phyloP scores from a whole-genome alignment of 352 stramenopile genomes.

The Elongisporangium prolatum region DNA sequence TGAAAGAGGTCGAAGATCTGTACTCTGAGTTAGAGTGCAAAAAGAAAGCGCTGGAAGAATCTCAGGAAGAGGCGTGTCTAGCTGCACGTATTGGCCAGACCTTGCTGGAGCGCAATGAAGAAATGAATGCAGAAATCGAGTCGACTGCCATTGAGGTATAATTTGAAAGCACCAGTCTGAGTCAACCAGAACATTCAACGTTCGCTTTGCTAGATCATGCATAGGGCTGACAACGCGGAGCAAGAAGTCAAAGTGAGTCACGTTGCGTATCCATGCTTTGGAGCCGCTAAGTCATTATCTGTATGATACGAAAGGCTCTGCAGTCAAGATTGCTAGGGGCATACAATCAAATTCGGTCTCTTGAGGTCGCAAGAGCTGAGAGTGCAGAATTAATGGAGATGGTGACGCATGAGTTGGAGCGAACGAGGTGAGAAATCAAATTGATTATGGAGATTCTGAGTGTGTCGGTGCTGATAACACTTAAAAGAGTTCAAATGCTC shows the following conservation, averaged over 20 bases:
- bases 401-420: conserved; percentile 7
- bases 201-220: conserved; percentile 16
- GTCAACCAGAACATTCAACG: too few relatives aligned
- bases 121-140: conserved; percentile 16
- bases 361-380: conserved; percentile 31
- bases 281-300: background rate
- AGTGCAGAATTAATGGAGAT: conserved; percentile 25
- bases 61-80: conserved; percentile 17
- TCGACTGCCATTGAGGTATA: conserved; percentile 6
- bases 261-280: background rate
- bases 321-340: conserved; percentile 25
- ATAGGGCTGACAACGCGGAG: conserved; percentile 37
- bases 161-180: too few relatives aligned
- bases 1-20: conserved; percentile 37
- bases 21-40: conserved; percentile 43
- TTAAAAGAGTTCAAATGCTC: conserved; percentile 14
- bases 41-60: conserved; percentile 18
- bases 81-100: conserved; percentile 21
- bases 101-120: conserved; percentile 18
- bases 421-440: conserved; percentile 1
- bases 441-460: too few relatives aligned
- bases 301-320: conserved; percentile 13
- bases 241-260: conserved; percentile 23
- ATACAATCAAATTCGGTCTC: conserved; percentile 28
- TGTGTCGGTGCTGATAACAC: too few relatives aligned